phyloP scores from a whole-genome alignment of 257 asterid genomes.

The Coffea eugenioides region DNA sequence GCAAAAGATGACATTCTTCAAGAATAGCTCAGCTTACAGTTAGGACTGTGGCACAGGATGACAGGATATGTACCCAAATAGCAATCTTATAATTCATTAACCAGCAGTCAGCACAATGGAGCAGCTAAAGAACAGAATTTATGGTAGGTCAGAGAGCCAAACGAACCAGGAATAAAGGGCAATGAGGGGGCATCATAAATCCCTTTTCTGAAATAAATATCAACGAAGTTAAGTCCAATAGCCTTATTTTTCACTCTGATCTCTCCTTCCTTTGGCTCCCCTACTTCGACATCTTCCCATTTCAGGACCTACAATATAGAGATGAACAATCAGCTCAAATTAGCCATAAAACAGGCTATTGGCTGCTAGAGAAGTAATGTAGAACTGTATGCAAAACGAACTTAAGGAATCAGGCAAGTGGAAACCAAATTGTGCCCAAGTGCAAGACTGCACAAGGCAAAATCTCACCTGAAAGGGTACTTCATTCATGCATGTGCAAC shows the following conservation, averaged over 20 bases:
- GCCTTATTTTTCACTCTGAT: slow-evolving; percentile 81
- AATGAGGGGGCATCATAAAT: slow-evolving; percentile 67
- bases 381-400: too few relatives aligned
- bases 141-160: slow-evolving; percentile 1
- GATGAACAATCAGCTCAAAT: background rate
- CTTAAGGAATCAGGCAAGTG: too few relatives aligned
- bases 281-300: slow-evolving; percentile 97
- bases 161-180: slow-evolving; percentile 88
- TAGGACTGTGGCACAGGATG: background rate
- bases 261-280: slow-evolving; percentile 95
- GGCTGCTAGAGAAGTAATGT: too few relatives aligned
- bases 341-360: slow-evolving; percentile 1
- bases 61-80: background rate
- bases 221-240: slow-evolving; percentile 89
- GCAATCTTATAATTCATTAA: background rate
- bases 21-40: background rate
- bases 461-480: too few relatives aligned
- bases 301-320: slow-evolving; percentile 58
- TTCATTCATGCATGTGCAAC: background rate
- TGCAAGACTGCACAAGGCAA: too few relatives aligned
- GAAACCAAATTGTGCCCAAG: too few relatives aligned
- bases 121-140: background rate
- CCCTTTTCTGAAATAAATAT: slow-evolving; percentile 80
- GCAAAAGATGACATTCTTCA: background rate
- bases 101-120: background rate